Conservation (phyloP, 192 early-diverging fungal species). For the Tieghemiomyces parasiticus region DNA sequence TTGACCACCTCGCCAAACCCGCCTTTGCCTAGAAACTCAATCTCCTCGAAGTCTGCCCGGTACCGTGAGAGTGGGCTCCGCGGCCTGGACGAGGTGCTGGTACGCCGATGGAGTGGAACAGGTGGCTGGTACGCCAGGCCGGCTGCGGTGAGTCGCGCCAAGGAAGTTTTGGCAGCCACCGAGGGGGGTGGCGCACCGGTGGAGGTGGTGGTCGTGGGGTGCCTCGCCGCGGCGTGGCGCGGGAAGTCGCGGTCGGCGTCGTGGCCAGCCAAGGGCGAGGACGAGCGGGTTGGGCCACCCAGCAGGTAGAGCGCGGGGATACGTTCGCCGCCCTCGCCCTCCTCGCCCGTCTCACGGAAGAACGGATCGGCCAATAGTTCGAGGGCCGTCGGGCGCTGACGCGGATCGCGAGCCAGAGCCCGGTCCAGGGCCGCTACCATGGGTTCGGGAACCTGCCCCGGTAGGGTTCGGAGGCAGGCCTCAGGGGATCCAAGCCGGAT, state of each 20-base stretch:
- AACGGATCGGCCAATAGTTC: slow-evolving; percentile 59
- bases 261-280: too few species aligned
- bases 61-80: slow-evolving; percentile 52
- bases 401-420: slow-evolving; percentile 53
- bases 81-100: too few species aligned
- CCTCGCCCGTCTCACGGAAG: slow-evolving; percentile 31
- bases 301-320: slow-evolving; percentile 12
- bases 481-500: slow-evolving; percentile 32
- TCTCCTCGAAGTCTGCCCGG: slow-evolving; percentile 58
- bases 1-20: slow-evolving; percentile 95
- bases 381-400: slow-evolving; percentile 53
- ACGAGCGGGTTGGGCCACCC: slow-evolving; percentile 13
- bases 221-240: too few species aligned
- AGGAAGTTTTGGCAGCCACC: too few species aligned
- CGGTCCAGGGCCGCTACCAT: slow-evolving; percentile 32
- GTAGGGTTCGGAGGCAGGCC: slow-evolving; percentile 28
- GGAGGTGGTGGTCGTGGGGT: too few species aligned
- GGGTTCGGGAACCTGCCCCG: slow-evolving; percentile 28
- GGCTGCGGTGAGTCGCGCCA: too few species aligned
- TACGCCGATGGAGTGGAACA: too few species aligned
- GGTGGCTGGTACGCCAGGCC: too few species aligned
- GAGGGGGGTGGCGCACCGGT: too few species aligned
- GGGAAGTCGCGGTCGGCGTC: too few species aligned
- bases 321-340: slow-evolving; percentile 21
- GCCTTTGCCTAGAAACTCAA: slow-evolving; percentile 59